These are phyloP conservation scores for Spinacia oleracea DNA, from an alignment of 179 eudicot genomes.

Conservation along the genomic window DNA sequence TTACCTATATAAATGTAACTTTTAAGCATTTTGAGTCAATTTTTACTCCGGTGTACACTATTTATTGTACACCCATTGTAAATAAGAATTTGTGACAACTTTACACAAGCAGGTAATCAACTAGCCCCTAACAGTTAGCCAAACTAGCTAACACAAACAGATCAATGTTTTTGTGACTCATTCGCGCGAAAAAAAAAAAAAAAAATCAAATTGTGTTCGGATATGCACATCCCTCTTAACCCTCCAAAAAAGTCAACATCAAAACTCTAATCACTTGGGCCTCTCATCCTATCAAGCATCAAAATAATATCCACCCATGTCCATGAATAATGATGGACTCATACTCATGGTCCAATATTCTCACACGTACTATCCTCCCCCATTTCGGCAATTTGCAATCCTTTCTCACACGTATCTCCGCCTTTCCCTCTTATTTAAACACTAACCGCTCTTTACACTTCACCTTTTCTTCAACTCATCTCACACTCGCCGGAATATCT, in stretches of 20 bases:
- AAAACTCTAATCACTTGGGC: conserved; percentile 3
- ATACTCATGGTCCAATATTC: conserved; percentile 9
- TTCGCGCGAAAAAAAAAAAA: too few relatives aligned
- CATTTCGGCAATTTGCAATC: not conserved
- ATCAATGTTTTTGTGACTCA: too few relatives aligned
- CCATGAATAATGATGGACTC: too few relatives aligned
- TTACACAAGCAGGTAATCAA: too few relatives aligned
- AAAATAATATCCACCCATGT: conserved; percentile 6
- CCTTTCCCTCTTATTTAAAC: not conserved
- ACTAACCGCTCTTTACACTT: not conserved
- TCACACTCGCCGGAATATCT: not conserved
- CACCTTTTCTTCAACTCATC: not conserved
- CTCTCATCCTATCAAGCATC: not conserved
- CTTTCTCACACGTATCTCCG: not conserved
- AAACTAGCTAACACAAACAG: too few relatives aligned
- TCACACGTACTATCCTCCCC: not conserved
- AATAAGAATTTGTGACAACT: too few relatives aligned
- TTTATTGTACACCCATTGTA: too few relatives aligned
- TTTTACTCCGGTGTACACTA: too few relatives aligned
- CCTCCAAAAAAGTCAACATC: not conserved
- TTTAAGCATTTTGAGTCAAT: too few relatives aligned
- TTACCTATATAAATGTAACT: too few relatives aligned
- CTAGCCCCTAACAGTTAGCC: too few relatives aligned
- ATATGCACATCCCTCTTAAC: not conserved
- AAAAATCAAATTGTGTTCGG: too few relatives aligned